phyloP scores from a whole-genome alignment of 2,329 filamentous ascomycete genomes.

The Colletotrichum lupini region DNA sequence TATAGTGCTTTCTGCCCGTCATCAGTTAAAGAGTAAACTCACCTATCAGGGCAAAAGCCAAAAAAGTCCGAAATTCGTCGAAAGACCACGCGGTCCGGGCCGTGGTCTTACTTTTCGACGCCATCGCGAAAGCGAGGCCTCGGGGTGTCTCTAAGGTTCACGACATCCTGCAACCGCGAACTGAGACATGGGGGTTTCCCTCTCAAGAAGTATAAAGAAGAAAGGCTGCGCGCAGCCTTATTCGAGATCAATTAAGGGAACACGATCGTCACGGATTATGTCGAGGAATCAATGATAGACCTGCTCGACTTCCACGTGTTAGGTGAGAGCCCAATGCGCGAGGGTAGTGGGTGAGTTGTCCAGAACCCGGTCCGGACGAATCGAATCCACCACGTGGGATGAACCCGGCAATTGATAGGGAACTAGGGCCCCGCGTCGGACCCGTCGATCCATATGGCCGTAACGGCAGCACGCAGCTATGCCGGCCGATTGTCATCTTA shows the following conservation, averaged over 20 bases:
- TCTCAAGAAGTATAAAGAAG: not conserved
- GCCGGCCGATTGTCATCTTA: not conserved
- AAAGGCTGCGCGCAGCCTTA: not conserved
- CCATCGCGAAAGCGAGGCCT: slow-evolving; percentile 12
- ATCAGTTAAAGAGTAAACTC: not conserved
- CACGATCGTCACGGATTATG: not conserved
- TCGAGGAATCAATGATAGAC: slow-evolving; percentile 2
- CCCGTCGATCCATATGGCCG: not conserved
- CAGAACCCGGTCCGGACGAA: slow-evolving; percentile 9
- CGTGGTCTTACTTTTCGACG: not conserved
- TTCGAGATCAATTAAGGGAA: too few species aligned
- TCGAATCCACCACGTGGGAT: slow-evolving; percentile 33
- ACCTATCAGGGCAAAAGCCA: slow-evolving; percentile 28
- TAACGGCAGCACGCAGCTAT: not conserved
- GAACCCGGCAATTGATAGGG: slow-evolving; percentile 21
- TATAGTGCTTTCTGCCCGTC: not conserved
- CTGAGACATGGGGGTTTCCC: not conserved
- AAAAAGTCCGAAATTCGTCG: slow-evolving; percentile 6
- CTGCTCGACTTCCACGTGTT: slow-evolving; percentile 11
- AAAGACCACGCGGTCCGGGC: not conserved
- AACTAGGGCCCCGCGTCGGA: not conserved
- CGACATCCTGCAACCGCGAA: not conserved
- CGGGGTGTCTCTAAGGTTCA: not conserved
- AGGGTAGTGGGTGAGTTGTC: not conserved
- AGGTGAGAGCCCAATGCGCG: too few species aligned